phyloP scores from a whole-genome alignment of 305 asterid genomes.

The Fraxinus dipetala region DNA sequence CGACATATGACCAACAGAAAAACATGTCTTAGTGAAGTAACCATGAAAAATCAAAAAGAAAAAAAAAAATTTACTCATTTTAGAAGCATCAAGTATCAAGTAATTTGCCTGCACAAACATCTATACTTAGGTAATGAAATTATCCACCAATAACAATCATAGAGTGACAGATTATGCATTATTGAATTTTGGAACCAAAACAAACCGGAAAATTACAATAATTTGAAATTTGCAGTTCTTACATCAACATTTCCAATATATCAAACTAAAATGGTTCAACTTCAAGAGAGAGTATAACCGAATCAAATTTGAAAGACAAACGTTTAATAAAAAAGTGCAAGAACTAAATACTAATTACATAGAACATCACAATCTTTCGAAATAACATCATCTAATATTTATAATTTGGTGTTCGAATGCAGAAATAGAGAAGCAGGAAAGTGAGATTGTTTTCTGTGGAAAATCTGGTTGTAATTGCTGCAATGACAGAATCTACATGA shows the following conservation, averaged over 20 bases:
- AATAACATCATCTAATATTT: background rate
- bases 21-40: background rate
- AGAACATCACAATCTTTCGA: background rate
- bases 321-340: background rate
- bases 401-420: background rate
- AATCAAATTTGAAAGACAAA: background rate
- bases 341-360: background rate
- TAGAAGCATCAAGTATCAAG: background rate
- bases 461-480: background rate
- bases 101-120: background rate
- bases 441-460: background rate
- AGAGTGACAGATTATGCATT: background rate
- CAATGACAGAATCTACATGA: background rate
- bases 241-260: background rate
- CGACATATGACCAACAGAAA: background rate
- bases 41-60: background rate
- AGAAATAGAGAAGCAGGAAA: background rate
- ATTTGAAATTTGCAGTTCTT: background rate
- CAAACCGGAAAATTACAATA: background rate
- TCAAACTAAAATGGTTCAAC: background rate
- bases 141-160: background rate
- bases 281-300: background rate
- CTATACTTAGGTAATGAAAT: background rate
- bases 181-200: background rate
- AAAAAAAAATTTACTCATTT: background rate